Evolutionary conservation across 2,329 filamentous ascomycete genomes (phyloP), one percentile per base, ranked within the genome.

Genomic region (Byssochlamys sp.): DNA sequence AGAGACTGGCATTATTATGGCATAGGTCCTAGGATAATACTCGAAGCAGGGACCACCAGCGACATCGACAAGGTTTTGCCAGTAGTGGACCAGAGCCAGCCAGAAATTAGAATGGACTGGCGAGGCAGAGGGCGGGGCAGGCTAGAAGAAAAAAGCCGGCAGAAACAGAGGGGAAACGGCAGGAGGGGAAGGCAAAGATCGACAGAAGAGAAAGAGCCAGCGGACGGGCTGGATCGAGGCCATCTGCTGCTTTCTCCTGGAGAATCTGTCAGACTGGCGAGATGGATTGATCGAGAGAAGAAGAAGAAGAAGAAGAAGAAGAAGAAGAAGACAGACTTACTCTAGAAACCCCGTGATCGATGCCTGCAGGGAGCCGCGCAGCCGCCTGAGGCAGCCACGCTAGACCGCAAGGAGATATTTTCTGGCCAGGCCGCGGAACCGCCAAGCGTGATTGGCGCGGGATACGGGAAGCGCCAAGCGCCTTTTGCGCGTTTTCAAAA

Each of bases 71-170:
- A 51, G 49, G 49, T 51, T 45, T 51, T 51, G 49, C 25, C 49
- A 51, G 49, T 51, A 51, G 49, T 51, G 49, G 49, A 51, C 27
- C 49, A 28, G 25, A 28, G 49, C 24, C 39, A 51, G 24, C 2
- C 11, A 51, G 49, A 31, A 31, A 19, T 19, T 19, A 19, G 9
- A 28, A 26, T 51, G 49, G 49, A 27, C 25, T 24, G 49, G 25
- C 49, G n/a, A 51, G 49, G 4, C 9, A 28, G 24, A 27, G 49
- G 27, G 49, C 49, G 49, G 49, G 49, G 49, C 49, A 51, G 49
- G 49, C 49, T 51, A 51, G 49, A 51, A 51, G 49, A 51, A 51
- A 51, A 51, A 51, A 51, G 25, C 49, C 49, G 49, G 49, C 49
- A 51, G 49, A 51, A 51, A 51, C 25, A 51, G 49, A 51, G 24